Percentiles rank a stretch among this genome's conserved stretches.
Evolutionary conservation across 768 basidiomycete species (phyloP).

Genomic region (Dioszegia hungarica): DNA sequence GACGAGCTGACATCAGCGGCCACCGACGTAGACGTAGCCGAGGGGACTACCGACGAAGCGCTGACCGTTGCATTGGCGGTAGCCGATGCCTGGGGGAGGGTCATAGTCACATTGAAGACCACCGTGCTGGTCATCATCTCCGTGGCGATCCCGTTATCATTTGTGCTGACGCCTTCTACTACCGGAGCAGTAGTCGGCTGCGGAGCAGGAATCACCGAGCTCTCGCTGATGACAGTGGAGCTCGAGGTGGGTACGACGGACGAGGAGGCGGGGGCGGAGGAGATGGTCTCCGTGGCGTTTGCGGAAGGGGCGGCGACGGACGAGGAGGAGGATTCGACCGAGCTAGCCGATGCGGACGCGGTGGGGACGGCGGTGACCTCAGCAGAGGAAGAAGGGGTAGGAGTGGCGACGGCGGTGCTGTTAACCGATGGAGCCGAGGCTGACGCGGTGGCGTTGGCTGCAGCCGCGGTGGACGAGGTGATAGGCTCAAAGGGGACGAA

Average conservation of each 20-base stretch:
- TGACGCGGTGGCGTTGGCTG: neutral
- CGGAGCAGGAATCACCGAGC: slow-evolving; percentile 1
- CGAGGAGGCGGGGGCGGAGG: neutral
- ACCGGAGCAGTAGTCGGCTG: neutral
- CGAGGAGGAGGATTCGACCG: neutral
- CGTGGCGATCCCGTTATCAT: neutral
- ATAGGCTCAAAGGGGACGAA: neutral
- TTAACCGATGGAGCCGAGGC: too few relatives aligned
- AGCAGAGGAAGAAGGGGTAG: too few relatives aligned
- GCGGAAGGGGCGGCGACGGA: neutral
- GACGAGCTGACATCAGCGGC: too few relatives aligned
- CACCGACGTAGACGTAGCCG: neutral
- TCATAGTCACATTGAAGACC: slow-evolving; percentile 3
- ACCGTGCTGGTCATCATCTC: slow-evolving; percentile 3
- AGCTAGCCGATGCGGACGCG: neutral
- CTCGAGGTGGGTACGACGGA: slow-evolving; percentile 4
- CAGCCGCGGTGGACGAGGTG: neutral
- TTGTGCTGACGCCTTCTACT: neutral
- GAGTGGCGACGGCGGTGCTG: too few relatives aligned
- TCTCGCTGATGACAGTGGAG: neutral
- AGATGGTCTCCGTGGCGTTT: neutral
- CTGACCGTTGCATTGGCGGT: slow-evolving; percentile 5
- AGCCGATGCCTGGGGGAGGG: neutral
- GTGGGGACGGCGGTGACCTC: too few relatives aligned
- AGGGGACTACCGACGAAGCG: neutral